Percentiles rank a stretch among this genome's conserved stretches.
phyloP scores from a whole-genome alignment of 176 grass and related monocot species.

The Stipa capillata region DNA sequence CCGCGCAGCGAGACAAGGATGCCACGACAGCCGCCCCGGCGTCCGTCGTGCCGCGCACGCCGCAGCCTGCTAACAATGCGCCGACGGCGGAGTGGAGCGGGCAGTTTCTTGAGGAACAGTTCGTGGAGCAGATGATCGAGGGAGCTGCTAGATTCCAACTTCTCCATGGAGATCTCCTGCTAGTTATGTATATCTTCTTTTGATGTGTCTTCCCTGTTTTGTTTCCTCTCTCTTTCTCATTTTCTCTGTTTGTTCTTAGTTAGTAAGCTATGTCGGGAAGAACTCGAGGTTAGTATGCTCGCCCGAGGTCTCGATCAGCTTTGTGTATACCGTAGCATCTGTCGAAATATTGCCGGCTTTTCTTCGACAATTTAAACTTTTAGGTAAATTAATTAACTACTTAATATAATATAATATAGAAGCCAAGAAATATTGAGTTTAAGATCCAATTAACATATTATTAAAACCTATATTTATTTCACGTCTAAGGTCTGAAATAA shows the following conservation, averaged over 20 bases:
- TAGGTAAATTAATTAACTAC: too few species aligned
- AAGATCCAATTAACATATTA: too few species aligned
- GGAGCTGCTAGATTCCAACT: slow-evolving; percentile 86
- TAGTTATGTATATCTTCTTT: neutral
- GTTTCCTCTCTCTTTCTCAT: neutral
- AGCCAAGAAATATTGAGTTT: too few species aligned
- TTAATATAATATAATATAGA: too few species aligned
- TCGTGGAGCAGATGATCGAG: slow-evolving; percentile 98
- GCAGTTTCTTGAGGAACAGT: slow-evolving; percentile 69
- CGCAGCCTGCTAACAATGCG: neutral
- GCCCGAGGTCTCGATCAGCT: slow-evolving; percentile 11
- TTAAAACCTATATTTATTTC: too few species aligned
- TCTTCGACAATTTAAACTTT: too few species aligned
- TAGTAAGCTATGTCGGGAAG: slow-evolving; percentile 16
- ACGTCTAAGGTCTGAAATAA: too few species aligned
- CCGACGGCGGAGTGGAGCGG: slow-evolving; percentile 26
- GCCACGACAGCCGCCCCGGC: neutral
- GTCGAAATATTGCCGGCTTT: too few species aligned
- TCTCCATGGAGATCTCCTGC: slow-evolving; percentile 91
- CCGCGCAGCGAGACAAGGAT: slow-evolving; percentile 23
- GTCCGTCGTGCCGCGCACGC: neutral
- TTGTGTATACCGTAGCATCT: slow-evolving; percentile 43
- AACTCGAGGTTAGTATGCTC: slow-evolving; percentile 32
- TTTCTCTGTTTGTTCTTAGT: neutral
- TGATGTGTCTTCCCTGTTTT: neutral